Evolutionary conservation across 257 asterid species (phyloP).

Genomic region (Solanum arcanum): DNA sequence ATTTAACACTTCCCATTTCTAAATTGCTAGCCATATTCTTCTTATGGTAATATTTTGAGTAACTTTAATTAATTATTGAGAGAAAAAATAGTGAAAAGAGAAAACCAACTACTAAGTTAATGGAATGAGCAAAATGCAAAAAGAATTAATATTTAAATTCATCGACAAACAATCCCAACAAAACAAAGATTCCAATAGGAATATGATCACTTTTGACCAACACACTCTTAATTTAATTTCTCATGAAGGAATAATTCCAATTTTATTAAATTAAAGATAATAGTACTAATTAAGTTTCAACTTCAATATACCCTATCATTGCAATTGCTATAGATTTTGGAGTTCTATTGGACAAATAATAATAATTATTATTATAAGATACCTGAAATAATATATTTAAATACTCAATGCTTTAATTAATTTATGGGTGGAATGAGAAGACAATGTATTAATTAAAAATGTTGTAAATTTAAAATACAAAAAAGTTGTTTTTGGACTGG

Average conservation of each 20-base stretch:
- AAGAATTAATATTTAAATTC: neutral
- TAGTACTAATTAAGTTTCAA: neutral
- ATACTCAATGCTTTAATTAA: neutral
- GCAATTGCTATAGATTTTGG: neutral
- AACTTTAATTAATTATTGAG: neutral
- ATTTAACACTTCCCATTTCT: neutral
- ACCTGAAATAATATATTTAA: neutral
- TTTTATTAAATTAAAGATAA: neutral
- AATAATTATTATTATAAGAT: neutral
- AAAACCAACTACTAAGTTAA: neutral
- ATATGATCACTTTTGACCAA: slow-evolving; percentile 1
- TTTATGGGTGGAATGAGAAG: neutral
- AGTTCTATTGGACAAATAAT: neutral
- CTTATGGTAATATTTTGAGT: neutral
- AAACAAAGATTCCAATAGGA: neutral
- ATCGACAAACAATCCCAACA: neutral
- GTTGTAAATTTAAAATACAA: neutral
- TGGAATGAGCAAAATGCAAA: slow-evolving; percentile 1
- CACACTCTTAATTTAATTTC: neutral
- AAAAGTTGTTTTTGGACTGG: neutral
- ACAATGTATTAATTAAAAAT: neutral
- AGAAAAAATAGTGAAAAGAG: neutral
- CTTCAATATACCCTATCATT: neutral
- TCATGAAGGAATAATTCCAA: neutral
- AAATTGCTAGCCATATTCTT: neutral